These are phyloP conservation scores for Yamadazyma olivae DNA, from an alignment of 805 yeast species.

Conservation along the genomic window DNA sequence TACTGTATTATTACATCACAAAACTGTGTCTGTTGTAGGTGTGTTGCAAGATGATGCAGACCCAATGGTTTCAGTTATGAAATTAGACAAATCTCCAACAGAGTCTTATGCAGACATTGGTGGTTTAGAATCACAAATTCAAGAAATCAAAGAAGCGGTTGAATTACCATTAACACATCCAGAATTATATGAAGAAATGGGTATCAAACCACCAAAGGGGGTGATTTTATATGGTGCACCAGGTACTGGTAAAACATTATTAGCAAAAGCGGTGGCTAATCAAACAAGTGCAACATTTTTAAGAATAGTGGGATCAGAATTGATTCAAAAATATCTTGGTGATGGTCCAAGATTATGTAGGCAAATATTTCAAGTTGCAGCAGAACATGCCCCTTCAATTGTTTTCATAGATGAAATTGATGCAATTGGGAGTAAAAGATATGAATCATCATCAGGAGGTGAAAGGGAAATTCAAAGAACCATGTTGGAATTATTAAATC, in stretches of 20 bases:
- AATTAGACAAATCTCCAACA: slow-evolving; percentile 94
- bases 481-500: slow-evolving; percentile 92
- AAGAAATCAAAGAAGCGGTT: slow-evolving; percentile 96
- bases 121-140: slow-evolving; percentile 92
- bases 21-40: slow-evolving; percentile 94
- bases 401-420: slow-evolving; percentile 98
- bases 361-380: slow-evolving; percentile 94
- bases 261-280: slow-evolving; percentile 98
- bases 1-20: slow-evolving; percentile 91
- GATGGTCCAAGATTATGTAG: slow-evolving; percentile 96
- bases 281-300: slow-evolving; percentile 95
- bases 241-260: slow-evolving; percentile 93
- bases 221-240: slow-evolving; percentile 97
- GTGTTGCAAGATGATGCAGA: slow-evolving; percentile 98
- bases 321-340: slow-evolving; percentile 94
- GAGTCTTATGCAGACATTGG: slow-evolving; percentile 97
- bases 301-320: slow-evolving; percentile 95
- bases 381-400: slow-evolving; percentile 97
- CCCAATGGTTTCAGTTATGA: slow-evolving; percentile 97
- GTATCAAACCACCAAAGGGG: slow-evolving; percentile 97
- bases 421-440: slow-evolving; percentile 98
- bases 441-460: slow-evolving; percentile 96
- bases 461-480: slow-evolving; percentile 97
- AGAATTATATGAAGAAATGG: slow-evolving; percentile 96
- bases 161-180: slow-evolving; percentile 96